Evolutionary conservation across 768 basidiomycete species (phyloP), one percentile per base, ranked within the genome.

Genomic region (Rossbeevera mucosa): DNA sequence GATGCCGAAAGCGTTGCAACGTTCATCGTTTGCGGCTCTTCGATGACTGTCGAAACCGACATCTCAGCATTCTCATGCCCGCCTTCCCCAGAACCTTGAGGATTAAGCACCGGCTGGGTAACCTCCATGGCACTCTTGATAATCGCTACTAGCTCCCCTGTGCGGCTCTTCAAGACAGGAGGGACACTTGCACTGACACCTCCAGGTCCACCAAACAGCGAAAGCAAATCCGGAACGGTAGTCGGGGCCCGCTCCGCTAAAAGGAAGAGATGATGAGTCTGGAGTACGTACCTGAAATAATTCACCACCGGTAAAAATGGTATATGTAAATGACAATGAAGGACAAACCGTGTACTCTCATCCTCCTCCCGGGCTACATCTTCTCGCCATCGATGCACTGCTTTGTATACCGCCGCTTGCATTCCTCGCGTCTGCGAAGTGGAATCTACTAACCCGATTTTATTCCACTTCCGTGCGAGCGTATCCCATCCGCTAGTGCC

Each of bases 311-410:
- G 43, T 33, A 12, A 44, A 47, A 14, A 25, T 13, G 20, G 20
- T 20, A 8, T 2, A 8, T 38, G 12, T 12, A 45, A 42, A 50
- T 18, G 22, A 26, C 16, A 7, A 38, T 31, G n/a, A 29, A 49
- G 29, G 3, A 70, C 80, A 42, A 64, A 93, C 85, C 86, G 73
- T 8, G 80, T 79, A 62, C 89, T 90, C 69, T 96, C 94, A 64
- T 97, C 94, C 60, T 92, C 88, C 51, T 85, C 81, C 46, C 91
- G 75, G 2, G 91, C 89, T 1, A 84, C 71, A 11, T 66, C 62
- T 66, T 97, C 94, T 53, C 94, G 76, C 94, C 94, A 97, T 29
- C 72, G 74, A 67, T 94, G 91, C 12, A 95, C 74, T 2, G 75
- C 74, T 52, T 74, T 80, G 68, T 88, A 93, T 14, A 93, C 81